Conservation (phyloP, 495 filamentous ascomycete species). For the Trichocladium antarcticum region DNA sequence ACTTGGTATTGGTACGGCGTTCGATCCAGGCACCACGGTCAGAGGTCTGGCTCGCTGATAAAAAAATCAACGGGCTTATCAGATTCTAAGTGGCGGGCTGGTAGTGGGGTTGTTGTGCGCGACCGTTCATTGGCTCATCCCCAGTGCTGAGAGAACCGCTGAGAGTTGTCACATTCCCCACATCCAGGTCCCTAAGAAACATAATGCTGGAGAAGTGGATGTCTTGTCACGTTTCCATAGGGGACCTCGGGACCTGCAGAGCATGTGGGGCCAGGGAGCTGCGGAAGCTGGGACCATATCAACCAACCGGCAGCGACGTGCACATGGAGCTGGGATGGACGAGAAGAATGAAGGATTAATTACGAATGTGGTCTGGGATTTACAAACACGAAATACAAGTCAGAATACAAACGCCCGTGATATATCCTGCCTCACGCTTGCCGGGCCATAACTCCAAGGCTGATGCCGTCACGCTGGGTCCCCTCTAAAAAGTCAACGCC, state of each 20-base stretch:
- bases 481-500: conserved; percentile 6
- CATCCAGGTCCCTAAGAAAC: too few relatives aligned
- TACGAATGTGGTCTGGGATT: too few relatives aligned
- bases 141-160: too few relatives aligned
- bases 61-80: conserved; percentile 23
- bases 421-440: background rate
- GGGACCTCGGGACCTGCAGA: too few relatives aligned
- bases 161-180: too few relatives aligned
- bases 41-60: conserved; percentile 2
- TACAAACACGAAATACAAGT: background rate
- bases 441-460: conserved; percentile 14
- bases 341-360: too few relatives aligned
- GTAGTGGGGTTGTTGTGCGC: conserved; percentile 4
- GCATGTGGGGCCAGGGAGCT: too few relatives aligned
- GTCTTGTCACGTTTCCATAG: too few relatives aligned
- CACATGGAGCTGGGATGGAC: background rate
- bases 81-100: conserved; percentile 10
- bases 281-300: too few relatives aligned
- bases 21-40: background rate
- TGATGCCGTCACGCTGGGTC: conserved; percentile 15
- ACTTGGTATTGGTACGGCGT: background rate
- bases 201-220: too few relatives aligned
- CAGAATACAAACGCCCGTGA: background rate
- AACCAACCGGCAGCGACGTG: too few relatives aligned
- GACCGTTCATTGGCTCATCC: background rate